phyloP scores from a whole-genome alignment of 345 rosid species.

The Linum usitatissimum region DNA sequence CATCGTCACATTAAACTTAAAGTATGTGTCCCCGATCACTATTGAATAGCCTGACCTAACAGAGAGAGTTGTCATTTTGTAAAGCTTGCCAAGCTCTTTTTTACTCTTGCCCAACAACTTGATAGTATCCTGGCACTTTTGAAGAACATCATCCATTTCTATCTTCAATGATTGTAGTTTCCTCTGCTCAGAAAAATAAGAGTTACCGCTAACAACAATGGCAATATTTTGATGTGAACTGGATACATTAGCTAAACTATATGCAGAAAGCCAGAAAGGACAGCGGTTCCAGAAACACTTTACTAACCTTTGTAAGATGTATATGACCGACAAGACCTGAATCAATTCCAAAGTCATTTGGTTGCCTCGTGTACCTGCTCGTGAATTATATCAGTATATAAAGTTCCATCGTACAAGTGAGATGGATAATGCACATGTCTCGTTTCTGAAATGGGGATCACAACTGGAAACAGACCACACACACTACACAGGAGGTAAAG shows the following conservation, averaged over 20 bases:
- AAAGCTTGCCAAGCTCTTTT: conserved; percentile 29
- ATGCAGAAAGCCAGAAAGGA: conserved; percentile 1
- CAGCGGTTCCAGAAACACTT: conserved; percentile 10
- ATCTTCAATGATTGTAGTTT: conserved; percentile 43
- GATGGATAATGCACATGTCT: no score
- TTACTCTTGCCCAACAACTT: conserved; percentile 53
- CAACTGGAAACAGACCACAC: background rate
- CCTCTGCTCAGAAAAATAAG: conserved; percentile 31
- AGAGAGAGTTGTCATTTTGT: conserved; percentile 40
- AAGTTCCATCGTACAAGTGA: background rate
- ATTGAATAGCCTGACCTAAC: conserved; percentile 44
- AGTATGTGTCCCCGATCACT: background rate
- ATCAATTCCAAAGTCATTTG: conserved; percentile 37
- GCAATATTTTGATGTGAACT: conserved; percentile 2
- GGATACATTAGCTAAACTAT: background rate
- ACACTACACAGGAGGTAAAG: background rate
- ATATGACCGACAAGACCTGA: conserved; percentile 65
- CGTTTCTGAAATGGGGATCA: background rate
- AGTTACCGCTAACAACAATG: conserved; percentile 17
- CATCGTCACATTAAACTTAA: background rate
- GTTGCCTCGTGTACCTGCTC: conserved; percentile 47
- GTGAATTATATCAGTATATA: background rate
- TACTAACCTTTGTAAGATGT: conserved; percentile 59
- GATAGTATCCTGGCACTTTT: conserved; percentile 58
- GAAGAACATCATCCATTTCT: conserved; percentile 41